Evolutionary conservation across 495 filamentous ascomycete genomes (phyloP), one percentile per base, ranked within the genome.

Genomic region (Viridothelium virens): DNA sequence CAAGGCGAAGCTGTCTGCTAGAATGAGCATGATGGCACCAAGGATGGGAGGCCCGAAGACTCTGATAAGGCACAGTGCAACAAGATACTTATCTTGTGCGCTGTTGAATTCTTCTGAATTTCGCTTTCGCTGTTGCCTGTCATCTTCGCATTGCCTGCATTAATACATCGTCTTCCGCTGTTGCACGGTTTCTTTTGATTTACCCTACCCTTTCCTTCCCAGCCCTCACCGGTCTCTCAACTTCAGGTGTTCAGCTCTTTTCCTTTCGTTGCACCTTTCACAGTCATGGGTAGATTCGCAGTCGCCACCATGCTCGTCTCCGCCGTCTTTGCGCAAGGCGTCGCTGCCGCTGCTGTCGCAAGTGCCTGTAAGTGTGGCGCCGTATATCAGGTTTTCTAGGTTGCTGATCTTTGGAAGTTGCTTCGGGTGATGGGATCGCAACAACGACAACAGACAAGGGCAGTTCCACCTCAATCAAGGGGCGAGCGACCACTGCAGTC

Each of bases 131-230:
- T 10, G 31, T 36, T 10, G 31, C 14, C 53, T 59, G 53, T 59
- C 53, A n/a, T 59, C 53, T 59, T 59, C 36, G 33, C 25, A 14
- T 16, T 36, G 11, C 5, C 25, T 59, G 6, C 53, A 34, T 59
- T 59, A 59, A 59, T 59, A 36, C 31, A 7, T 33, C 6, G 31
- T 33, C 5, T 7, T 6, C 36, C 53, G 53, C 53, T 34, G 25
- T 59, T 59, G 33, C 53, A 11, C 10, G 5, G 4, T 59, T 59
- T 59, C 11, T 18, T 36, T 59, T 59, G 33, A 7, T 36, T 36
- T 36, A 1, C 48, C 53, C 18, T 18, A 9, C 56, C 65, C 68
- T 61, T 59, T 63, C 39, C 65, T 68, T 61, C 18, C 44, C 48
- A 10, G 50, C 56, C 39, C 62, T 61, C 41, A 64, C 63, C 41